Percentiles rank a stretch among this genome's conserved stretches.
phyloP scores from a whole-genome alignment of 192 early-diverging fungal genomes.

The Jimgerdemannia flammicorona region DNA sequence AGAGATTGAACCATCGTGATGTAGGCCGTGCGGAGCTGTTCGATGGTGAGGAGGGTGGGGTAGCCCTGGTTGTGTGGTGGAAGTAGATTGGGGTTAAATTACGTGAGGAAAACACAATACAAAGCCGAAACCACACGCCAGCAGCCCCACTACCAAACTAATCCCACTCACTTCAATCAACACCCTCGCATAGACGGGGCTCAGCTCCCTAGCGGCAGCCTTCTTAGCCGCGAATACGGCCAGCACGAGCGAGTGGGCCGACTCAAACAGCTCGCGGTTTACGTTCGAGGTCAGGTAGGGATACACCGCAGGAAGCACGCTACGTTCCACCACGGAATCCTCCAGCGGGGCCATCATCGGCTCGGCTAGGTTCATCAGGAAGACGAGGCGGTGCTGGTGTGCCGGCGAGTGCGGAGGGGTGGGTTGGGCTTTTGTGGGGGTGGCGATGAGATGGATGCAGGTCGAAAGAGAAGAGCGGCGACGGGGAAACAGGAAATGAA shows the following conservation, averaged over 20 bases:
- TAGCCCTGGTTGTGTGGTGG: slow-evolving; percentile 27
- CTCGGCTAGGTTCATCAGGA: slow-evolving; percentile 45
- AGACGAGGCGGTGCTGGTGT: slow-evolving; percentile 35
- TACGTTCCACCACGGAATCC: slow-evolving; percentile 37
- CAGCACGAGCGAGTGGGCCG: slow-evolving; percentile 44
- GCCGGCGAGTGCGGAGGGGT: slow-evolving; percentile 5
- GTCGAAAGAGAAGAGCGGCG: background rate
- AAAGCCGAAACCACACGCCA: background rate
- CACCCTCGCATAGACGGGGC: slow-evolving; percentile 42
- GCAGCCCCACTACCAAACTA: background rate
- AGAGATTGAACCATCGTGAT: slow-evolving; percentile 45
- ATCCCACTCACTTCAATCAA: slow-evolving; percentile 32
- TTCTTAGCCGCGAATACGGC: slow-evolving; percentile 43
- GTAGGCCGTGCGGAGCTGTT: slow-evolving; percentile 46
- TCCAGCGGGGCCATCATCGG: slow-evolving; percentile 40
- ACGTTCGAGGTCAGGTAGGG: slow-evolving; percentile 29
- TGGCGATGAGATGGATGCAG: background rate
- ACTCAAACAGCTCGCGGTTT: slow-evolving; percentile 45
- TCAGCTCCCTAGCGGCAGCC: slow-evolving; percentile 39
- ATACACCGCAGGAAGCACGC: slow-evolving; percentile 43
- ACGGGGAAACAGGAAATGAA: background rate
- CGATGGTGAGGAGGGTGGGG: slow-evolving; percentile 38
- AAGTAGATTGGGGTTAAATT: background rate
- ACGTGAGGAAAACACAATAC: slow-evolving; percentile 5
- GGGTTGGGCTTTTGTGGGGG: background rate